Conservation (phyloP, 257 asterid genomes). For the Forsythia viridissima region DNA sequence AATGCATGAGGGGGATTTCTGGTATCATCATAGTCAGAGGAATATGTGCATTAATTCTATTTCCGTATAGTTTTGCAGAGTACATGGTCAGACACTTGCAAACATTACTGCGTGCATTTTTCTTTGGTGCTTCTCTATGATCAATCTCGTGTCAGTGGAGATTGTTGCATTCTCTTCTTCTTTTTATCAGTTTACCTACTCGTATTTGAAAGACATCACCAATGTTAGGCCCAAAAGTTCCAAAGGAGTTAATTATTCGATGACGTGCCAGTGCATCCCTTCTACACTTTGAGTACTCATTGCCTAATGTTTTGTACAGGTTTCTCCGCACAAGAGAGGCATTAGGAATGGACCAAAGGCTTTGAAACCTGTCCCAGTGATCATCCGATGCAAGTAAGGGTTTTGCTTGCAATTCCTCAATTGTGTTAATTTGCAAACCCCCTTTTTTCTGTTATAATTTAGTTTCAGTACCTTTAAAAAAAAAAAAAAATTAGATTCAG, state of each 20-base stretch:
- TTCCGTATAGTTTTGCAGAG: not conserved
- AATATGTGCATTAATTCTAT: not conserved
- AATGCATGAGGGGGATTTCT: not conserved
- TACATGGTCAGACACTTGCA: not conserved
- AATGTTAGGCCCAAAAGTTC: not conserved
- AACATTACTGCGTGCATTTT: not conserved
- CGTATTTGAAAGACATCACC: not conserved
- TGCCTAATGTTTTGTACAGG: constrained; percentile 47
- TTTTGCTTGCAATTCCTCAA: constrained; percentile 15
- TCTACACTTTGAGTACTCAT: constrained; percentile 5
- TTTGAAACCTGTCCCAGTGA: constrained; percentile 94
- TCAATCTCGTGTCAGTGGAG: not conserved
- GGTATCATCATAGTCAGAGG: not conserved
- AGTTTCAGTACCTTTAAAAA: no score
- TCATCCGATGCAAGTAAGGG: constrained; percentile 88
- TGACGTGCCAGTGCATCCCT: not conserved
- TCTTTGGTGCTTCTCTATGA: not conserved
- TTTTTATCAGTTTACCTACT: not conserved
- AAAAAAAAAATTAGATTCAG: no score
- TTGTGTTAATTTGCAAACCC: not conserved
- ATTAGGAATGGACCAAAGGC: constrained; percentile 98
- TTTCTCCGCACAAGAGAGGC: constrained; percentile 80
- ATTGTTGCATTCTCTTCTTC: not conserved
- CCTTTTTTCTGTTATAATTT: not conserved
- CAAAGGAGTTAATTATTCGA: not conserved